Evolutionary conservation across 164 flowering plant genomes (phyloP).

Genomic region (Tetracentron sinense): DNA sequence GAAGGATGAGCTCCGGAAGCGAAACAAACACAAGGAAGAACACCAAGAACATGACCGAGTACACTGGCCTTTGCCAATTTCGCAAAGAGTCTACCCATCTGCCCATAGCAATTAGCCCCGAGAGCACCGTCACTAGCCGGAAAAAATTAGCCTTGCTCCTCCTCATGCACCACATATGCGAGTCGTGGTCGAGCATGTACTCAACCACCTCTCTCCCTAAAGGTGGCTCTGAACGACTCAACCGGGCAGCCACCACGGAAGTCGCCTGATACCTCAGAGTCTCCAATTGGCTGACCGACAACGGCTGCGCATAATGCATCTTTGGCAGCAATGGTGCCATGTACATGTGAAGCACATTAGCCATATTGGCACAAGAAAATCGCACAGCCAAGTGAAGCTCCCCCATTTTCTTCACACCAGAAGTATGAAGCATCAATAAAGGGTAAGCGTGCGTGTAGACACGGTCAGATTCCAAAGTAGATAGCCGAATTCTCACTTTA

Average conservation of each 20-base stretch:
- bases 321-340: slow-evolving; percentile 53
- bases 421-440: slow-evolving; percentile 46
- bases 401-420: slow-evolving; percentile 71
- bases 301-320: slow-evolving; percentile 58
- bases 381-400: slow-evolving; percentile 67
- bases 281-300: slow-evolving; percentile 47
- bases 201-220: slow-evolving; percentile 65
- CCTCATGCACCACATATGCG: slow-evolving; percentile 75
- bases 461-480: slow-evolving; percentile 51
- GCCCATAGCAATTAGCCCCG: slow-evolving; percentile 30
- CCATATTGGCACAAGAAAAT: slow-evolving; percentile 49
- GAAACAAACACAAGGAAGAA: slow-evolving; percentile 34
- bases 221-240: slow-evolving; percentile 55
- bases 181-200: slow-evolving; percentile 67
- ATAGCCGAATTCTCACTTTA: slow-evolving; percentile 56
- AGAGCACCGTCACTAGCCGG: slow-evolving; percentile 40
- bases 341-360: slow-evolving; percentile 49
- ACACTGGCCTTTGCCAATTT: slow-evolving; percentile 45
- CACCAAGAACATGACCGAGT: slow-evolving; percentile 30
- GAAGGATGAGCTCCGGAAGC: slow-evolving; percentile 54
- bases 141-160: slow-evolving; percentile 65
- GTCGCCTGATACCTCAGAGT: slow-evolving; percentile 48
- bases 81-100: slow-evolving; percentile 38
- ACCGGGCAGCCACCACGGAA: slow-evolving; percentile 46
- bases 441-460: slow-evolving; percentile 67